Conservation (phyloP, 352 stramenopile genomes). For the Thraustochytrium striatum region DNA sequence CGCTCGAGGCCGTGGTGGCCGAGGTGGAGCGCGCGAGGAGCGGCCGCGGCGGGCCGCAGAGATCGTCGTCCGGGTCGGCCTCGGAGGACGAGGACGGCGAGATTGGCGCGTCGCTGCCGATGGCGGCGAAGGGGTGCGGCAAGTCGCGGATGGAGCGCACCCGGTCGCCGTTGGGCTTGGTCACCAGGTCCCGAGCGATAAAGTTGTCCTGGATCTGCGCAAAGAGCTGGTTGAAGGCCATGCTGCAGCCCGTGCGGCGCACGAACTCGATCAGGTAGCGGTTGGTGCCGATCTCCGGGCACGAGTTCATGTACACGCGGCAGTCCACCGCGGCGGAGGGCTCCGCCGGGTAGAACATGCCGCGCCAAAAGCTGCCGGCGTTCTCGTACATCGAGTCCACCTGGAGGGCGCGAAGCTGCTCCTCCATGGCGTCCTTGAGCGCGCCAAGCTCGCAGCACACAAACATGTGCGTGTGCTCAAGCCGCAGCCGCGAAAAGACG, state of each 20-base stretch:
- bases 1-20: neutral
- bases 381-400: slow-evolving; percentile 23
- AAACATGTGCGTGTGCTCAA: slow-evolving; percentile 34
- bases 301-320: slow-evolving; percentile 6
- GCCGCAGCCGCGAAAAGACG: neutral
- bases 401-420: slow-evolving; percentile 7
- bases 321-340: slow-evolving; percentile 11
- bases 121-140: neutral
- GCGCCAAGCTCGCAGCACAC: neutral
- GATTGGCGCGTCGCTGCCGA: neutral
- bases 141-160: neutral
- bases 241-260: neutral
- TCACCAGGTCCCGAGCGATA: neutral
- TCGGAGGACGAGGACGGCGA: too few species aligned
- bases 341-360: neutral
- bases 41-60: neutral
- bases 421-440: neutral
- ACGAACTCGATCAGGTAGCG: slow-evolving; percentile 41
- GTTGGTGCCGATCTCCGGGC: neutral
- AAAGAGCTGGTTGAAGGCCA: slow-evolving; percentile 39
- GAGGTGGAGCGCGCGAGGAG: slow-evolving; percentile 11
- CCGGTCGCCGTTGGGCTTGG: neutral
- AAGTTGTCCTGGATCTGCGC: slow-evolving; percentile 8
- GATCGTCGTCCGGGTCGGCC: neutral
- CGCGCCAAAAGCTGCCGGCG: slow-evolving; percentile 15